phyloP scores from a whole-genome alignment of 2,329 filamentous ascomycete genomes.

The Cladosporium halotolerans region DNA sequence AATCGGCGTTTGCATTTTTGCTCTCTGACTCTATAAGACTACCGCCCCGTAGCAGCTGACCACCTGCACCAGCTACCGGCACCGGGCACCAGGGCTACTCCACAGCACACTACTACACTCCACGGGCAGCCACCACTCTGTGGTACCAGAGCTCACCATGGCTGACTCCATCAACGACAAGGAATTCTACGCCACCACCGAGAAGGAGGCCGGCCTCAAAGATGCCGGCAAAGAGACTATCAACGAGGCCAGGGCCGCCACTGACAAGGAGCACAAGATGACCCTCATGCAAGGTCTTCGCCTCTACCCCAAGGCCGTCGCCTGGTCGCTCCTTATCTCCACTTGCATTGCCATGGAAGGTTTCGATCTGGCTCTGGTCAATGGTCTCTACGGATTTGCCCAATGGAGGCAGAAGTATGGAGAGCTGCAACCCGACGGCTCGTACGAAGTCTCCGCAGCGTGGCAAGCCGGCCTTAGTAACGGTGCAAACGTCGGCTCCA shows the following conservation, averaged over 20 bases:
- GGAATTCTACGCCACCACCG: neutral
- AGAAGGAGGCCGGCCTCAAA: neutral
- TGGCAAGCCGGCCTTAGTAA: constrained; percentile 46
- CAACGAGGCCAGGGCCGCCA: constrained; percentile 34
- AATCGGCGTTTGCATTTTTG: neutral
- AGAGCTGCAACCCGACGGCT: constrained; percentile 32
- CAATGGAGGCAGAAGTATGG: constrained; percentile 44
- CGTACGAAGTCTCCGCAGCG: constrained; percentile 37
- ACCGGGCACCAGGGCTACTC: no score
- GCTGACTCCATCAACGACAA: neutral
- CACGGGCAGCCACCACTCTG: neutral
- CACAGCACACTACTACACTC: neutral
- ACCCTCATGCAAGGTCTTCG: constrained; percentile 65
- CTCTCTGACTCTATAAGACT: neutral
- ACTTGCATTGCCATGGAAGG: constrained; percentile 90
- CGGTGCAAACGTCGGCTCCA: constrained; percentile 40
- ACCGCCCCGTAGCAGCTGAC: neutral
- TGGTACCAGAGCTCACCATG: neutral
- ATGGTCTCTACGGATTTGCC: constrained; percentile 62
- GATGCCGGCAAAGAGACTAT: constrained; percentile 1
- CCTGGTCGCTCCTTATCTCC: constrained; percentile 77
- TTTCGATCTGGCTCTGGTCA: constrained; percentile 74
- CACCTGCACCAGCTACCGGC: neutral
- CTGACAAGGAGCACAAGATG: constrained; percentile 46
- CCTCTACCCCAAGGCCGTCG: constrained; percentile 80